Conservation (phyloP, 208 protist species). For the Herpetomonas samuelpessoai region DNA sequence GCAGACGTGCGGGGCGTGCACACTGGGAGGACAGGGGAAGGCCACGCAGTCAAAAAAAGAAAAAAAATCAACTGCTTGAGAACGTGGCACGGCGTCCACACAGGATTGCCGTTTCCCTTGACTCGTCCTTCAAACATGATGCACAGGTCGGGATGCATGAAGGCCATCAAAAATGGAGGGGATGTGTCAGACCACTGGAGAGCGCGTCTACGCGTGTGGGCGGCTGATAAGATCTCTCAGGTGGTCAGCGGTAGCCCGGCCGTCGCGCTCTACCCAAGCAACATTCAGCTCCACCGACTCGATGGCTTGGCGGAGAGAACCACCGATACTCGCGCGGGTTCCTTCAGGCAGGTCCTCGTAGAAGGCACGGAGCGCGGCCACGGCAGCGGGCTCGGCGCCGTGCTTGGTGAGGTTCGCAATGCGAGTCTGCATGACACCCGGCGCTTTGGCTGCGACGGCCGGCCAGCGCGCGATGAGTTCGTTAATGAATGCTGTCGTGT, state of each 20-base stretch:
- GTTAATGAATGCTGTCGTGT: slow-evolving; percentile 19
- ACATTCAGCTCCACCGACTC: slow-evolving; percentile 52
- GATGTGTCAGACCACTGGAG: too few relatives aligned
- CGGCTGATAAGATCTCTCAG: too few relatives aligned
- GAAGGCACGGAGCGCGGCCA: slow-evolving; percentile 38
- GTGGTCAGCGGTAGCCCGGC: slow-evolving; percentile 5
- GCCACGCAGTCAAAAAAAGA: too few relatives aligned
- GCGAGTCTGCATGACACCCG: slow-evolving; percentile 42
- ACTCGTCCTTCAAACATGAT: too few relatives aligned
- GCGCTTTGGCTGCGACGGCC: slow-evolving; percentile 32
- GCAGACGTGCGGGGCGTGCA: too few relatives aligned
- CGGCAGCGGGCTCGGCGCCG: slow-evolving; percentile 26
- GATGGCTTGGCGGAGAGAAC: slow-evolving; percentile 49
- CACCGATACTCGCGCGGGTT: slow-evolving; percentile 25
- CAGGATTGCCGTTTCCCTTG: too few relatives aligned
- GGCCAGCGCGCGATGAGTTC: slow-evolving; percentile 43
- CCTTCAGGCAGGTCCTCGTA: slow-evolving; percentile 28
- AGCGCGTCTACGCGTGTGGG: too few relatives aligned
- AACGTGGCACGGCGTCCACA: too few relatives aligned
- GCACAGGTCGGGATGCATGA: too few relatives aligned
- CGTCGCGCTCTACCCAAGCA: slow-evolving; percentile 35
- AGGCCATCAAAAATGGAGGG: too few relatives aligned
- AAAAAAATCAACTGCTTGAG: too few relatives aligned
- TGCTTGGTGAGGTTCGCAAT: slow-evolving; percentile 49
- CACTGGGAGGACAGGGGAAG: too few relatives aligned